Percentiles rank a stretch among this genome's conserved stretches.
Evolutionary conservation across 1,284 basidiomycete species (phyloP).

Genomic region (Cerrena zonata): DNA sequence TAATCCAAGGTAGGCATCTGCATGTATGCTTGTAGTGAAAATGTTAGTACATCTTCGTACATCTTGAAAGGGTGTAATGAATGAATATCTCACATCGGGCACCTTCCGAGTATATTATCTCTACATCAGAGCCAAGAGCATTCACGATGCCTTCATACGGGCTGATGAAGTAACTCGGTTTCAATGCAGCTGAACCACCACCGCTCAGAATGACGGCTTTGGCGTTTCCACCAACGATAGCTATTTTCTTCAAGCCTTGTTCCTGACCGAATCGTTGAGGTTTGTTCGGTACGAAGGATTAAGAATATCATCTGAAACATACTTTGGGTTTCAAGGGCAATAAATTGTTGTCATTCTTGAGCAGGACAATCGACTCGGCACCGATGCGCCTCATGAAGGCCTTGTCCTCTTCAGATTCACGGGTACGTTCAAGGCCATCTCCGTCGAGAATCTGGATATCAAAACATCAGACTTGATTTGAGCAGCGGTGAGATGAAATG

Average conservation of each 20-base stretch:
- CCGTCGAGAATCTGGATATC: constrained; percentile 58
- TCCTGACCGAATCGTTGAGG: constrained; percentile 14
- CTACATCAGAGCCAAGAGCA: constrained; percentile 41
- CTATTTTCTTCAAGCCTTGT: constrained; percentile 52
- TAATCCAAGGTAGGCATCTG: constrained; percentile 60
- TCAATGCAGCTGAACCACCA: constrained; percentile 71
- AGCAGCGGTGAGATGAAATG: constrained; percentile 1
- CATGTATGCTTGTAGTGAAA: constrained; percentile 52
- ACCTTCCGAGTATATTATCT: constrained; percentile 61
- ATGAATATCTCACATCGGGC: constrained; percentile 40
- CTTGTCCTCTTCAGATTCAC: constrained; percentile 55
- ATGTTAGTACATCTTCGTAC: not conserved
- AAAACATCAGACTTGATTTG: not conserved
- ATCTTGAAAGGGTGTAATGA: too few relatives aligned
- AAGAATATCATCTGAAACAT: not conserved
- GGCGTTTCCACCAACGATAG: constrained; percentile 74
- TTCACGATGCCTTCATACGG: constrained; percentile 67
- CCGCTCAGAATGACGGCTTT: constrained; percentile 64
- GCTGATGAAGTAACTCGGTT: constrained; percentile 65
- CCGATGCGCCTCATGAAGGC: constrained; percentile 60
- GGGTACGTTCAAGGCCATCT: constrained; percentile 57
- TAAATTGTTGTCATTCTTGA: constrained; percentile 61
- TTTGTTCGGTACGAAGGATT: not conserved
- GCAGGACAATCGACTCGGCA: constrained; percentile 62
- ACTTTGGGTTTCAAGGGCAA: constrained; percentile 52